Base-by-base conservation (phyloP, 106 monocot species). In the Phalaenopsis equestris region DNA sequence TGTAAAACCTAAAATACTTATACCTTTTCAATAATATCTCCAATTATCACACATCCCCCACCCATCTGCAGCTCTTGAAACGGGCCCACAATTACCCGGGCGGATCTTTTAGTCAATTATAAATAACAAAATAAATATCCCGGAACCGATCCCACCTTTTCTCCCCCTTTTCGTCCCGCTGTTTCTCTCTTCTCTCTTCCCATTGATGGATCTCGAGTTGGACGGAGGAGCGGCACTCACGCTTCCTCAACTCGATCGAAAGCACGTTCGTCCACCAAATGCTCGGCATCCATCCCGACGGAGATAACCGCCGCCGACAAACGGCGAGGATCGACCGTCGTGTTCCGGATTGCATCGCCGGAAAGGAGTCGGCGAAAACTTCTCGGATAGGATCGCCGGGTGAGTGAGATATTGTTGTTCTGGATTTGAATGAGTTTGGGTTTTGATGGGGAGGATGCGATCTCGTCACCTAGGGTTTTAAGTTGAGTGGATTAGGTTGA, bases 191-290 rank as follows among this genome's bases (percentile, higher is more conserved):
- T 17, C 14, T 9, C 17, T 72, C 72, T 9, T 5, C 41, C 12
- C 14, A 38, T 39, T 30, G 12, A 72, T 72, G 39, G 72, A 72
- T 72, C 43, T 43, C 18, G 21, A 48, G 49, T 11, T 84, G 84
- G 84, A 84, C 80, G 64, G 79, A 84, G 48, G 80, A 80, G 75
- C 74, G 47, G 49, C 84, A 84, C 84, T 47, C 76, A 41, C 43
- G 75, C 47, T 84, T 84, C 49, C 84, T 84, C 75, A 76, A 67
- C 80, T 76, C 67, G 75, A 48, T 84, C 39, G 84, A 84, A 73
- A 42, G 48, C 75, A 73, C 80, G 42, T 84, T 84, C 67, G 76
- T 80, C 36, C 58, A 57, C 14, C 56, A 49, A 37, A 48, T 75
- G 84, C 65, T 64, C 18, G 4, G 17, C 65, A 4, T 1, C 65